These are phyloP conservation scores for Esteya vermicola DNA, from an alignment of 2,329 filamentous ascomycete species.

Conservation along the genomic window DNA sequence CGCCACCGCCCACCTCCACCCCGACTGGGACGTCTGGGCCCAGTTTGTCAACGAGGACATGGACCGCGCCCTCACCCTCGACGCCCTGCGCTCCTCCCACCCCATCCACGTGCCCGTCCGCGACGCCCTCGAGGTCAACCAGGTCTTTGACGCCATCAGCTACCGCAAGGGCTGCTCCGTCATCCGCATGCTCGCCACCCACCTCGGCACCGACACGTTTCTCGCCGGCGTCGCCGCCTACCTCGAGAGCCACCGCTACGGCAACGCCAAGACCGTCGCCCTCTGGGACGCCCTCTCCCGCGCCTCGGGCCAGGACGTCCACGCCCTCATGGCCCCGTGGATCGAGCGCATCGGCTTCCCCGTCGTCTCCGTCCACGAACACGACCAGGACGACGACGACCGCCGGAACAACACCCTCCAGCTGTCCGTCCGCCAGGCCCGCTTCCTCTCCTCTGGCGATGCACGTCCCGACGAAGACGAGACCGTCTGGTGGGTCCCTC, in stretches of 20 bases:
- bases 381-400: slow-evolving; percentile 58
- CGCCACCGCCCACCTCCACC: slow-evolving; percentile 79
- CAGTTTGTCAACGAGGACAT: slow-evolving; percentile 94
- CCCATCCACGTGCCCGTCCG: slow-evolving; percentile 91
- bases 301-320: slow-evolving; percentile 76
- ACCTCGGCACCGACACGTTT: slow-evolving; percentile 80
- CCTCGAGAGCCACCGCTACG: slow-evolving; percentile 75
- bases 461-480: slow-evolving; percentile 81
- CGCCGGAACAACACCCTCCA: slow-evolving; percentile 57
- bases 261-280: slow-evolving; percentile 81
- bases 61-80: slow-evolving; percentile 80
- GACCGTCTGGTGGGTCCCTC: slow-evolving; percentile 90
- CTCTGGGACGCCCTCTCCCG: slow-evolving; percentile 81
- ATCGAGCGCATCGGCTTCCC: slow-evolving; percentile 93
- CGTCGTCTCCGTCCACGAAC: slow-evolving; percentile 69
- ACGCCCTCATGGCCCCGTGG: slow-evolving; percentile 83
- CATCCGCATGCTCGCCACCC: slow-evolving; percentile 87
- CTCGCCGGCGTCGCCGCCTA: slow-evolving; percentile 82
- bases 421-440: slow-evolving; percentile 42
- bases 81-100: slow-evolving; percentile 82
- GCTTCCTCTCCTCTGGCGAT: slow-evolving; percentile 86
- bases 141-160: slow-evolving; percentile 94
- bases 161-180: slow-evolving; percentile 94
- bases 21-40: slow-evolving; percentile 95
- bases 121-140: slow-evolving; percentile 89